Conservation (phyloP, 2,329 filamentous ascomycete genomes). For the Cryoendolithus antarcticus region DNA sequence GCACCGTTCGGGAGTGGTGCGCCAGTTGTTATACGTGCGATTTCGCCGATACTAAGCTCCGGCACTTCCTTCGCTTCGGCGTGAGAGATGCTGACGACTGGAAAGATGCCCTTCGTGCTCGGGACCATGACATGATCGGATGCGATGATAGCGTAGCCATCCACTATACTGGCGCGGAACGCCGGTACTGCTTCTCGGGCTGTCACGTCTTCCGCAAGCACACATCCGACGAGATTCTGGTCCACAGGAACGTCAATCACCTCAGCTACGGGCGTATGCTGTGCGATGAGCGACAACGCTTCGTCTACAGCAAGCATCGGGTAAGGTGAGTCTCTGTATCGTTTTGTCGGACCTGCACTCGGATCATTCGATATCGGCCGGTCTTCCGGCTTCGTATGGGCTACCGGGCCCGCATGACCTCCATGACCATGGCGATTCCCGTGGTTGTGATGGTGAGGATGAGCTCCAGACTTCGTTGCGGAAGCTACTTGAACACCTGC, state of each 20-base stretch:
- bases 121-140: slow-evolving; percentile 28
- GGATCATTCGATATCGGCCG: slow-evolving; percentile 48
- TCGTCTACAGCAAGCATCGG: slow-evolving; percentile 81
- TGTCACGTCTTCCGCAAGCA: slow-evolving; percentile 71
- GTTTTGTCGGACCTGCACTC: slow-evolving; percentile 47
- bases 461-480: slow-evolving; percentile 16
- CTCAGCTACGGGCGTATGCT: slow-evolving; percentile 56
- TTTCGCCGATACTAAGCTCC: slow-evolving; percentile 56
- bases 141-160: slow-evolving; percentile 80
- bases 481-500: slow-evolving; percentile 46
- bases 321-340: slow-evolving; percentile 78
- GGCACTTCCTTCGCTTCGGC: slow-evolving; percentile 60
- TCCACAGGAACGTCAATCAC: slow-evolving; percentile 49
- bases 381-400: slow-evolving; percentile 58
- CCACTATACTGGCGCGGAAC: slow-evolving; percentile 90
- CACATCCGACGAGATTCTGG: slow-evolving; percentile 55
- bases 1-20: slow-evolving; percentile 81
- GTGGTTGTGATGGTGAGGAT: slow-evolving; percentile 35
- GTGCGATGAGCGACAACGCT: slow-evolving; percentile 59
- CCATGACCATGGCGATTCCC: slow-evolving; percentile 43
- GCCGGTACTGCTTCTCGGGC: slow-evolving; percentile 79
- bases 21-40: slow-evolving; percentile 87
- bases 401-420: slow-evolving; percentile 38
- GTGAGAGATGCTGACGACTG: slow-evolving; percentile 76
- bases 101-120: slow-evolving; percentile 65